Percentiles rank a stretch among this genome's conserved stretches.
Evolutionary conservation across 2,329 filamentous ascomycete genomes (phyloP).

Genomic region (Pestalotiopsis fici): DNA sequence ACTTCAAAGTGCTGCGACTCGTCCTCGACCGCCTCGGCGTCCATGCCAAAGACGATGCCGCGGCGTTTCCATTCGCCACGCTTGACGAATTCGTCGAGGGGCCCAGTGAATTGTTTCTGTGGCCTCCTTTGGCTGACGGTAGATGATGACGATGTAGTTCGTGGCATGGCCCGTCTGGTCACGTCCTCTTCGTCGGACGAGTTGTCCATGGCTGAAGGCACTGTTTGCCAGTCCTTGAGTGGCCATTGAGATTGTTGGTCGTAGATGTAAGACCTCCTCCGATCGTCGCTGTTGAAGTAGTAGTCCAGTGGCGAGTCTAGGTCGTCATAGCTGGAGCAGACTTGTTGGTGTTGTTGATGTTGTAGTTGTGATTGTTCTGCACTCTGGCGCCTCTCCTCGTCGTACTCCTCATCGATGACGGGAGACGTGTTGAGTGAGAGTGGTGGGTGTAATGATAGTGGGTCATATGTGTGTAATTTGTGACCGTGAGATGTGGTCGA

Average conservation of each 20-base stretch:
- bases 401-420: slow-evolving; percentile 24
- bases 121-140: slow-evolving; percentile 18
- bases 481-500: slow-evolving; percentile 12
- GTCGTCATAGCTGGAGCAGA: slow-evolving; percentile 24
- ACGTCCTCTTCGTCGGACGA: slow-evolving; percentile 13
- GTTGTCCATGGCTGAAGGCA: slow-evolving; percentile 23
- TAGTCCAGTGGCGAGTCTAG: slow-evolving; percentile 24
- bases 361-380: slow-evolving; percentile 18
- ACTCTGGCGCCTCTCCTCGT: slow-evolving; percentile 22
- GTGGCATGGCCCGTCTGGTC: slow-evolving; percentile 13
- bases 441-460: slow-evolving; percentile 31
- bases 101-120: slow-evolving; percentile 27
- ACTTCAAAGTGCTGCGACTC: slow-evolving; percentile 29
- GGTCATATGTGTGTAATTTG: slow-evolving; percentile 21
- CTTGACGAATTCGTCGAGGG: slow-evolving; percentile 27
- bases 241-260: slow-evolving; percentile 31
- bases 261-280: slow-evolving; percentile 26
- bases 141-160: slow-evolving; percentile 9
- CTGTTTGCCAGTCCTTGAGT: slow-evolving; percentile 32
- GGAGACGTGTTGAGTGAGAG: slow-evolving; percentile 30
- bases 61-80: slow-evolving; percentile 33
- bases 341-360: slow-evolving; percentile 7
- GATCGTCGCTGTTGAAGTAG: slow-evolving; percentile 22
- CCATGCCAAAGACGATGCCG: slow-evolving; percentile 32
- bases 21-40: slow-evolving; percentile 19